phyloP scores from a whole-genome alignment of 768 basidiomycete genomes.

The Leccinum barrowsii region DNA sequence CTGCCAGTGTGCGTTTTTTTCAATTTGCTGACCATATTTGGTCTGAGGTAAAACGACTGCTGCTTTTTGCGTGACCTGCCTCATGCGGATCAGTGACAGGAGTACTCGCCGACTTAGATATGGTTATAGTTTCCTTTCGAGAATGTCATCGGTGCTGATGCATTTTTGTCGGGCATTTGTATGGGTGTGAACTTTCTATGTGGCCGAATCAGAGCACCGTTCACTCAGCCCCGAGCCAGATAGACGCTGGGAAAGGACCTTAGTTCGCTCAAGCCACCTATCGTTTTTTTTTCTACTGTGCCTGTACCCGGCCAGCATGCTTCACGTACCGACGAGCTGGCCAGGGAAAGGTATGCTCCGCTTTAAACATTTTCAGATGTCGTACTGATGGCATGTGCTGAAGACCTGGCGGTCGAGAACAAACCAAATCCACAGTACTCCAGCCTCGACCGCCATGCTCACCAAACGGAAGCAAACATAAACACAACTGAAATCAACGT shows the following conservation, averaged over 20 bases:
- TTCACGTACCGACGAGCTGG: neutral
- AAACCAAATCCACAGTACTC: neutral
- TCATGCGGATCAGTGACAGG: no score
- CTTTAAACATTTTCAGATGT: neutral
- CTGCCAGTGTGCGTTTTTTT: no score
- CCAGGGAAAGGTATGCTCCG: neutral
- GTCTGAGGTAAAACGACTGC: no score
- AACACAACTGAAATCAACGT: neutral
- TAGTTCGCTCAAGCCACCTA: neutral
- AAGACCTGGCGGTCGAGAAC: neutral
- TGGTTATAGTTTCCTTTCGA: no score
- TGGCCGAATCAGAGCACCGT: no score
- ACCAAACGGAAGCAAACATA: neutral
- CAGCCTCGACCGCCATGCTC: neutral
- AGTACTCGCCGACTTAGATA: no score
- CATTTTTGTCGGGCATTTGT: neutral
- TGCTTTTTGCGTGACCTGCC: no score
- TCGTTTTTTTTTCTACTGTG: neutral
- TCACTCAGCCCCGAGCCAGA: neutral
- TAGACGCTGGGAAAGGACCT: neutral
- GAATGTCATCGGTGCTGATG: no score
- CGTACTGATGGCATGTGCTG: neutral
- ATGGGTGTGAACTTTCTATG: neutral
- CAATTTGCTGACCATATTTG: no score
- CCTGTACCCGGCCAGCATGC: neutral